Percentiles rank a stretch among this genome's conserved stretches.
Conservation (phyloP, 352 stramenopile genomes). For the Thalassiosira mediterranea region DNA sequence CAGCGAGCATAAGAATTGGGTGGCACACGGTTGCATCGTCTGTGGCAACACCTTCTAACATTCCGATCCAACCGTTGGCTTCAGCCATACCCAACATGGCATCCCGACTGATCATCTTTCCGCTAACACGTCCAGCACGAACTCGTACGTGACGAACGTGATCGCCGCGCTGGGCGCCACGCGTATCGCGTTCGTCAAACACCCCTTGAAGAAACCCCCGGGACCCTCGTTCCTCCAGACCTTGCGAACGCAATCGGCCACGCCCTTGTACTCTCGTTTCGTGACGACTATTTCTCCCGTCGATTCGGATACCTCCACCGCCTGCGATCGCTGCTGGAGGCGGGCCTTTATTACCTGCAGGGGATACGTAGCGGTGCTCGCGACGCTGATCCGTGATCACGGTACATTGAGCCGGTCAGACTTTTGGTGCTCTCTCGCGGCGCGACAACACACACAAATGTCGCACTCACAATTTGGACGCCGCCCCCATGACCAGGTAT, state of each 20-base stretch:
- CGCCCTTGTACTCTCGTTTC: constrained; percentile 88
- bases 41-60: too few relatives aligned
- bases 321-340: constrained; percentile 89
- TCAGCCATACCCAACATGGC: too few relatives aligned
- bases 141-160: constrained; percentile 90
- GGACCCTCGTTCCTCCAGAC: constrained; percentile 92
- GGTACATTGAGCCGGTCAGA: too few relatives aligned
- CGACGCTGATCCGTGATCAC: too few relatives aligned
- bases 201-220: constrained; percentile 93
- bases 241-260: constrained; percentile 88
- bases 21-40: too few relatives aligned
- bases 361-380: constrained; percentile 89
- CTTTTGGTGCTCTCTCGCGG: too few relatives aligned
- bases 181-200: constrained; percentile 93
- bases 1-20: too few relatives aligned
- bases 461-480: constrained; percentile 76
- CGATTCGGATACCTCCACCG: constrained; percentile 64
- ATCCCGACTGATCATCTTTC: too few relatives aligned
- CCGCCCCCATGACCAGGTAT: constrained; percentile 77
- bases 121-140: constrained; percentile 79
- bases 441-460: constrained; percentile 11
- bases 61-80: too few relatives aligned
- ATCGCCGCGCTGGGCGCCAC: constrained; percentile 96
- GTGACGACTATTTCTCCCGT: constrained; percentile 76
- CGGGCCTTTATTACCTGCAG: constrained; percentile 96